These are phyloP conservation scores for Pyricularia sp. DNA, from an alignment of 2,329 filamentous ascomycete species.

Conservation along the genomic window DNA sequence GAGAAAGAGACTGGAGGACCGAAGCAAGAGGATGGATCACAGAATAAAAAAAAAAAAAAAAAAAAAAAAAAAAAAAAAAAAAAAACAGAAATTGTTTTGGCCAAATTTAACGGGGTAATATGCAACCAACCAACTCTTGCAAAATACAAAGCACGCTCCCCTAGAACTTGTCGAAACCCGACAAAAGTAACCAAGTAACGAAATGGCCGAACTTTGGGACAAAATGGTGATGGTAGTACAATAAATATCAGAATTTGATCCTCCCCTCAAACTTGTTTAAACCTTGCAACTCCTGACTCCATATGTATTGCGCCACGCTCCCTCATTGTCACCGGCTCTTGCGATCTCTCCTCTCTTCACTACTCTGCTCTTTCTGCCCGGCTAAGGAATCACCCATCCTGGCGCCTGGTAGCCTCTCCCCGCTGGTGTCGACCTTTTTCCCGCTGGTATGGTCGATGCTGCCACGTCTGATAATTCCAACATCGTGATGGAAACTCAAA, in stretches of 20 bases:
- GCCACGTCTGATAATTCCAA: constrained; percentile 32
- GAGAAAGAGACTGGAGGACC: background rate
- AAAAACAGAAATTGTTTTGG: background rate
- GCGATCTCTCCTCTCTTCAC: background rate
- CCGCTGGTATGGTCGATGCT: constrained; percentile 32
- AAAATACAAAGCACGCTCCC: background rate
- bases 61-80: constrained; percentile 4
- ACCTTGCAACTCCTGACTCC: background rate
- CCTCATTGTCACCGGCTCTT: constrained; percentile 1
- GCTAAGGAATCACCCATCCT: background rate
- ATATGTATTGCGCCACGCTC: background rate
- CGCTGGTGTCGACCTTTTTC: background rate
- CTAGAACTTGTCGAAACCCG: background rate
- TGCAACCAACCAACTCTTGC: background rate
- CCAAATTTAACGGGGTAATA: background rate
- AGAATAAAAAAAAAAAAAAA: constrained; percentile 7
- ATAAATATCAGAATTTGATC: background rate
- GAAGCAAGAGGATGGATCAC: background rate
- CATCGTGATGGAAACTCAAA: constrained; percentile 39
- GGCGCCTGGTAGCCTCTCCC: background rate
- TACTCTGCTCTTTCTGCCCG: background rate
- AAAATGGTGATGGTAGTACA: background rate
- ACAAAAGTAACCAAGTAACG: background rate
- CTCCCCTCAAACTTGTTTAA: background rate
- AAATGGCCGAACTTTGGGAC: background rate